Percentiles rank a stretch among this genome's conserved stretches.
phyloP scores from a whole-genome alignment of 2,329 filamentous ascomycete genomes.

The Ophiostoma pallidulum region DNA sequence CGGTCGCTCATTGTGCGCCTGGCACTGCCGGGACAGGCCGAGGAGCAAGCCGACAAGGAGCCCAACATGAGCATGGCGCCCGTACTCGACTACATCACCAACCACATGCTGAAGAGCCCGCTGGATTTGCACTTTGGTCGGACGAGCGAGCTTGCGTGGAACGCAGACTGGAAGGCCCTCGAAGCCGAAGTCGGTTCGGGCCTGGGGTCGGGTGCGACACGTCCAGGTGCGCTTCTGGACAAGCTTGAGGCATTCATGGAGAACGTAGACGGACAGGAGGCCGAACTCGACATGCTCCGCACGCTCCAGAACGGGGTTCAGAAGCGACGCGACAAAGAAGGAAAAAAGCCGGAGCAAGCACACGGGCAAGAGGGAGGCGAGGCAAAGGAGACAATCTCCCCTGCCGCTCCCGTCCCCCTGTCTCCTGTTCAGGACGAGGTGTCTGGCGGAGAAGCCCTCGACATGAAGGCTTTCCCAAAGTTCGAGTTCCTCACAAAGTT shows the following conservation, averaged over 20 bases:
- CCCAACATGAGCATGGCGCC: slow-evolving; percentile 63
- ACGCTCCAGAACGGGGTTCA: slow-evolving; percentile 5
- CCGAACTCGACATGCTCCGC: slow-evolving; percentile 7
- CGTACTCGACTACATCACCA: slow-evolving; percentile 68
- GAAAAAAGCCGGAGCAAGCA: background rate
- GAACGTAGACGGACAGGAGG: slow-evolving; percentile 7
- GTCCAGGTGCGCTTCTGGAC: slow-evolving; percentile 31
- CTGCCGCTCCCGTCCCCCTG: no score
- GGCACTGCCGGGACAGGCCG: slow-evolving; percentile 54
- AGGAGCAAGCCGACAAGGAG: slow-evolving; percentile 71
- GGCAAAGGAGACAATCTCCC: no score
- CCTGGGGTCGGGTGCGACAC: no score
- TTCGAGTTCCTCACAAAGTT: slow-evolving; percentile 55
- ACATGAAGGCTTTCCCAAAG: slow-evolving; percentile 45
- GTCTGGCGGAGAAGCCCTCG: no score
- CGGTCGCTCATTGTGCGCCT: slow-evolving; percentile 73
- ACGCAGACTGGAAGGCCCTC: slow-evolving; percentile 35
- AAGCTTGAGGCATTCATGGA: slow-evolving; percentile 13
- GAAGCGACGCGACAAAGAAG: slow-evolving; percentile 14
- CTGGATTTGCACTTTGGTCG: slow-evolving; percentile 52
- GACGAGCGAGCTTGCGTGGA: slow-evolving; percentile 40
- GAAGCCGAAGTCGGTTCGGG: no score
- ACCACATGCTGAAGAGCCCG: slow-evolving; percentile 56
- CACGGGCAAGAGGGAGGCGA: no score
- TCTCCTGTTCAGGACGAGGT: no score